phyloP scores from a whole-genome alignment of 805 yeast species.

The Torulaspora microellipsoides region DNA sequence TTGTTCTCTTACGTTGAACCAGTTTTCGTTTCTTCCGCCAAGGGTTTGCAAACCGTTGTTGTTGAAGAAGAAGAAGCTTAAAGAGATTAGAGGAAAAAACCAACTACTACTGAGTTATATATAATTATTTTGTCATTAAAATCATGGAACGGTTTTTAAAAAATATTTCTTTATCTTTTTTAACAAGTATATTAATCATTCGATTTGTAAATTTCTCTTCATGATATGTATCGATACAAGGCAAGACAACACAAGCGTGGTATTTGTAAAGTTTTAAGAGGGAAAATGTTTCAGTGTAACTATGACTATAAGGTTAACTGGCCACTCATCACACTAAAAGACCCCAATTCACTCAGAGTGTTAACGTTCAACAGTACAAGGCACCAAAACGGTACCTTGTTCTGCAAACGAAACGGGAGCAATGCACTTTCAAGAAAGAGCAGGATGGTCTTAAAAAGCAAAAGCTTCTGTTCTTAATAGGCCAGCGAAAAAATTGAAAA shows the following conservation, averaged over 20 bases:
- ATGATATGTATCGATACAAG: too few relatives aligned
- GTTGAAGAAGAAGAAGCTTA: constrained; percentile 68
- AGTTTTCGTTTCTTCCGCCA: constrained; percentile 87
- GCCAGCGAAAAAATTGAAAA: constrained; percentile 22
- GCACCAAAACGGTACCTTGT: constrained; percentile 20
- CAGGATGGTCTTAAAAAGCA: constrained; percentile 22
- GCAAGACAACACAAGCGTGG: too few relatives aligned
- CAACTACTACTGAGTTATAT: constrained; percentile 1
- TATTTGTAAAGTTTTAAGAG: not conserved
- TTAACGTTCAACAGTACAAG: constrained; percentile 3
- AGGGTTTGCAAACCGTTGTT: constrained; percentile 97
- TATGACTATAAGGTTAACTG: constrained; percentile 55
- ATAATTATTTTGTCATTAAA: constrained; percentile 11
- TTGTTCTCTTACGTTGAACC: constrained; percentile 98
- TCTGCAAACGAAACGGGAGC: constrained; percentile 5
- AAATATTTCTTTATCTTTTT: constrained; percentile 7
- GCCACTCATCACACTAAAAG: constrained; percentile 59
- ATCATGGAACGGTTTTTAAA: constrained; percentile 10
- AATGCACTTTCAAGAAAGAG: constrained; percentile 3
- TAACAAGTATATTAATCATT: constrained; percentile 11
- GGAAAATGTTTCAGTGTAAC: constrained; percentile 63
- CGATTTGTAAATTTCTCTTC: constrained; percentile 7
- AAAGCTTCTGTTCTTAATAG: constrained; percentile 24
- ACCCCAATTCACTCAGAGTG: constrained; percentile 22
- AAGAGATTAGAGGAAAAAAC: constrained; percentile 22